These are phyloP conservation scores for Trypanosoma melophagium DNA, from an alignment of 208 protist genomes.

Conservation along the genomic window DNA sequence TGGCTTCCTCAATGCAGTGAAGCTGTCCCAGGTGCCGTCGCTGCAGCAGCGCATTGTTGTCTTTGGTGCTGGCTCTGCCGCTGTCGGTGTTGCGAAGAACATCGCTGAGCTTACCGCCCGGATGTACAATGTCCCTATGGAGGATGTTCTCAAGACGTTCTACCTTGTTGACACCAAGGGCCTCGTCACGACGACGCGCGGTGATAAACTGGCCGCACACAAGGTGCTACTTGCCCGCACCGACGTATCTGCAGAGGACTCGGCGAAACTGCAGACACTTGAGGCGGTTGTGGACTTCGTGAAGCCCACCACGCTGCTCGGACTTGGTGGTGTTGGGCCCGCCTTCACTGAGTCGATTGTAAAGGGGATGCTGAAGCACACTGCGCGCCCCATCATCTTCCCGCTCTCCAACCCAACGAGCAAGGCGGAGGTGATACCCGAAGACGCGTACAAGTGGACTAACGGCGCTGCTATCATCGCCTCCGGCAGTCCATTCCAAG, in stretches of 20 bases:
- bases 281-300: constrained; percentile 81
- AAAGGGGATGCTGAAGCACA: constrained; percentile 65
- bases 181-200: constrained; percentile 81
- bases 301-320: constrained; percentile 95
- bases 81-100: constrained; percentile 92
- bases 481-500: constrained; percentile 94
- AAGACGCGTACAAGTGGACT: constrained; percentile 93
- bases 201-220: constrained; percentile 81
- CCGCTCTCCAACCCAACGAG: constrained; percentile 94
- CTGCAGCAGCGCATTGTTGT: constrained; percentile 78
- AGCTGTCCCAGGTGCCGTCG: constrained; percentile 18
- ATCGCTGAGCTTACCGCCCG: constrained; percentile 81
- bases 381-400: constrained; percentile 94
- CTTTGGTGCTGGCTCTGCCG: constrained; percentile 94
- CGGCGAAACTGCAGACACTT: constrained; percentile 51
- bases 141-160: constrained; percentile 85
- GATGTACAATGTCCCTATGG: constrained; percentile 55
- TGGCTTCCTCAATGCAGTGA: constrained; percentile 90
- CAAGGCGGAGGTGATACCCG: constrained; percentile 90
- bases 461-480: constrained; percentile 94
- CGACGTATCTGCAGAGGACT: constrained; percentile 69
- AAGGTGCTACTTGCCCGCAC: constrained; percentile 89
- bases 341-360: constrained; percentile 95
- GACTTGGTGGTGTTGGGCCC: constrained; percentile 89
- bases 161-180: constrained; percentile 94